phyloP scores from a whole-genome alignment of 495 filamentous ascomycete species.

The Daldinia caldariorum region DNA sequence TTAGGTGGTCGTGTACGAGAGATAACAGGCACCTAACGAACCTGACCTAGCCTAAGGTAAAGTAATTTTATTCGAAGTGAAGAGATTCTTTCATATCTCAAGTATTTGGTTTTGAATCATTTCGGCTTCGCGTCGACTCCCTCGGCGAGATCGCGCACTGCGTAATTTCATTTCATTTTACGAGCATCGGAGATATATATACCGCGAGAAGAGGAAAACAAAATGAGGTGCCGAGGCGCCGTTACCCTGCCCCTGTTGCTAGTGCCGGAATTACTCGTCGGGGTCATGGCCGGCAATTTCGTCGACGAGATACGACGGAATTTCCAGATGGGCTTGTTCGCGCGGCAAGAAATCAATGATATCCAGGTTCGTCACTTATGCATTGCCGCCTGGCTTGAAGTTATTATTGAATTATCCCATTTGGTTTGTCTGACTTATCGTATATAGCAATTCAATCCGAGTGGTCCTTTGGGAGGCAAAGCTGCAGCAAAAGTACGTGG shows the following conservation, averaged over 20 bases:
- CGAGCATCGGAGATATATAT: conserved; percentile 4
- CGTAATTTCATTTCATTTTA: conserved; percentile 1
- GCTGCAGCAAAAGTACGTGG: conserved; percentile 18
- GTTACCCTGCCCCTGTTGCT: conserved; percentile 33
- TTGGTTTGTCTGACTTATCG: conserved; percentile 5
- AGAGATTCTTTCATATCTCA: too few relatives aligned
- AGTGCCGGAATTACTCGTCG: conserved; percentile 30
- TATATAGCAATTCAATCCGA: conserved; percentile 18
- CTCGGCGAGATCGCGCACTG: neutral
- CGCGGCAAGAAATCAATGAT: conserved; percentile 29
- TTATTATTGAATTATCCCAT: neutral
- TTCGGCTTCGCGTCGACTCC: neutral
- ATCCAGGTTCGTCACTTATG: conserved; percentile 22
- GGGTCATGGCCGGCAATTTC: conserved; percentile 30
- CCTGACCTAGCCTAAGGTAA: neutral
- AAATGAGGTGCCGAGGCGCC: conserved; percentile 32
- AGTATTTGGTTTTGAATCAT: neutral
- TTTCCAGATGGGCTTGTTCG: conserved; percentile 37
- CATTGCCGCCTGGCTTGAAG: neutral
- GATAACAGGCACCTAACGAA: neutral
- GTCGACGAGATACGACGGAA: conserved; percentile 38
- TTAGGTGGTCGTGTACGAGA: neutral
- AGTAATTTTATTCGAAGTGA: neutral
- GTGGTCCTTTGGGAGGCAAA: conserved; percentile 17
- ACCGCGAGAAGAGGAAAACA: too few relatives aligned